Base-by-base conservation (phyloP, 768 basidiomycete species). In the Lanmaoa pseudosensibilis region DNA sequence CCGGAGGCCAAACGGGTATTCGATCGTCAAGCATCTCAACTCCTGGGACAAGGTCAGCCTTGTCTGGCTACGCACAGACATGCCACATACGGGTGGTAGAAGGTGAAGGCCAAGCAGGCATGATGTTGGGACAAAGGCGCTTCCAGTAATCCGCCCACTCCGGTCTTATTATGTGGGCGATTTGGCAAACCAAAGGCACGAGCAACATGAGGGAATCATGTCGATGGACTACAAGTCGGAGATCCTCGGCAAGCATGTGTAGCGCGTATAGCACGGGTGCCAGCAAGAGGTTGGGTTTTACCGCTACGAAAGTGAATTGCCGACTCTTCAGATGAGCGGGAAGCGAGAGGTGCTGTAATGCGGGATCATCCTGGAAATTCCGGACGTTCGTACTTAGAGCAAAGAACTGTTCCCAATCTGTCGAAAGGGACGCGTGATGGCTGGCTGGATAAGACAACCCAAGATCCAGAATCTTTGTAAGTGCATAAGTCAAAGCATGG, bases 61-160 rank as follows among this genome's bases (percentile, higher is more conserved):
- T 2, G 46, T 58, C 49, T 40, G 13, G 34, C 37, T 25, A 37
- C 15, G 12, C 23, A n/a, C 5, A 39, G 47, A 45, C 21, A 23
- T n/a, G 33, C 11, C 13, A 54, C 57, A 51, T 27, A 68, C 65
- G 63, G 50, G 75, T 64, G 36, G 70, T 74, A 4, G 72, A 66
- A 16, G 80, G 73, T 2, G 79, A 75, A 2, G 84, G 83, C 91
- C 90, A 90, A 30, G 71, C 68, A n/a, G 74, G 72, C 60, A 80
- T 74, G 27, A 79, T 79, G 44, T 82, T 80, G 4, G 92, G 90
- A 62, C 85, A 84, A 40, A 92, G 74, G 13, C 93, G 81, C 65
- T 88, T 87, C 94, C 94, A 96, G 67, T 94, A 94, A 72, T 97
- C 93, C 7, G 83, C 83, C 94, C 94, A 96, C 66, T 93, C 93